A percentile compares a stretch with the other conserved stretches of the same genome.
phyloP scores from a whole-genome alignment of 2,329 filamentous ascomycete genomes.

The Orbilia blumenaviensis region DNA sequence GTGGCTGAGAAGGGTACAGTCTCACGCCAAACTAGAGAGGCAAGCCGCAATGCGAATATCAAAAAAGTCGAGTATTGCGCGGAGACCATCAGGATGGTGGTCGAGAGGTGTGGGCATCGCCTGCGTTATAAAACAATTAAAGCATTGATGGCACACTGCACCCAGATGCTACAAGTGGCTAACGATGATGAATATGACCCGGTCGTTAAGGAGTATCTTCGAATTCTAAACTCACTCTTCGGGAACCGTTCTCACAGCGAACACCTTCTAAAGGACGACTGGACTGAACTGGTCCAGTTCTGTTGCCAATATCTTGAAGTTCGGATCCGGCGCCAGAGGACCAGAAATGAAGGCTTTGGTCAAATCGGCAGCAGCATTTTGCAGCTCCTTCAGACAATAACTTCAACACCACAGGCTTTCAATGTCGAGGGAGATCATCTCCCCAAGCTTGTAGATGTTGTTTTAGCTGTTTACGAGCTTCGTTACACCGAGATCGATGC shows the following conservation, averaged over 20 bases:
- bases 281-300: slow-evolving; percentile 76
- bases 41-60: slow-evolving; percentile 65
- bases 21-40: slow-evolving; percentile 66
- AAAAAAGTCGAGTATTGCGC: slow-evolving; percentile 74
- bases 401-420: slow-evolving; percentile 74
- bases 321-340: slow-evolving; percentile 51
- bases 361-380: slow-evolving; percentile 67
- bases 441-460: slow-evolving; percentile 67
- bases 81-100: slow-evolving; percentile 74
- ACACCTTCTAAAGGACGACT: slow-evolving; percentile 74
- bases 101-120: slow-evolving; percentile 74
- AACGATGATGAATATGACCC: slow-evolving; percentile 74
- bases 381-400: slow-evolving; percentile 72
- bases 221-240: slow-evolving; percentile 75
- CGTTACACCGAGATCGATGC: slow-evolving; percentile 66
- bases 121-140: slow-evolving; percentile 81
- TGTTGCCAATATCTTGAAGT: slow-evolving; percentile 62
- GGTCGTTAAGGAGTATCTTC: slow-evolving; percentile 79
- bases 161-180: slow-evolving; percentile 73
- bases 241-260: slow-evolving; percentile 80
- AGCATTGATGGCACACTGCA: slow-evolving; percentile 81
- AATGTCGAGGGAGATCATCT: slow-evolving; percentile 63
- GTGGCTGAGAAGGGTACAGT: slow-evolving; percentile 74
- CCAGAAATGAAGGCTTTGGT: slow-evolving; percentile 60
- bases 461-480: slow-evolving; percentile 66